Evolutionary conservation across 73 alveolate genomes (phyloP), one percentile per base, ranked within the genome.

Genomic region (Diophrys appendiculata): DNA sequence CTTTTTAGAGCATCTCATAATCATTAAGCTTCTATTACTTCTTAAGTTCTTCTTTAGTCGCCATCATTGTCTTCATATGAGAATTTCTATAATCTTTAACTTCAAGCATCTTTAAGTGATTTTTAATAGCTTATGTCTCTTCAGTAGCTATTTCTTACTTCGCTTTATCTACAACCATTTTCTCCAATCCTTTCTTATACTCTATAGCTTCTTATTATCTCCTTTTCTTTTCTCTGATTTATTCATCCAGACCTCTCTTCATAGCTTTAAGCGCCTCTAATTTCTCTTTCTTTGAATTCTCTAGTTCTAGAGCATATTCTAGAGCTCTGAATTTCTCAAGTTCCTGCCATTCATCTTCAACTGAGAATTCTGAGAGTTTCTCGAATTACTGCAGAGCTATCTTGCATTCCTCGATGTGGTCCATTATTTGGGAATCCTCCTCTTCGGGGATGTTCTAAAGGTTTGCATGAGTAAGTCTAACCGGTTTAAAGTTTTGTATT

Each of bases 321-420:
- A 70, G 2, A 29, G 78, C 78, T 29, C 35, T 70, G 32, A 28
- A 70, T 34, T 33, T 70, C 23, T 70, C 78, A 11, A 70, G 30
- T 30, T 70, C 78, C 3, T 29, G 27, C 78, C 78, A 70, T 32
- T 70, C 78, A 30, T 70, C 78, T 2, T 70, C 67, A 5, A 31
- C 65, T n/a, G 68, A 29, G 32, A 70, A 34, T 8, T 31, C 32
- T 25, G 65, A 29, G 0, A 33, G 27, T 8, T 70, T 29, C 3
- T 29, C 75, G 33, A 18, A 18, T 5, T 11, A 18, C 18, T 43
- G 5, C 60, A 43, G 60, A 43, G 60, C n/a, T n/a, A n/a, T n/a
- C n/a, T n/a, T n/a, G 60, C 60, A 18, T 11, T 43, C 60, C 60
- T 43, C 18, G n/a, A 43, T 18, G 18, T 43, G 5, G 18, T 11